phyloP scores from a whole-genome alignment of 768 basidiomycete genomes.

The Clathrus columnatus region DNA sequence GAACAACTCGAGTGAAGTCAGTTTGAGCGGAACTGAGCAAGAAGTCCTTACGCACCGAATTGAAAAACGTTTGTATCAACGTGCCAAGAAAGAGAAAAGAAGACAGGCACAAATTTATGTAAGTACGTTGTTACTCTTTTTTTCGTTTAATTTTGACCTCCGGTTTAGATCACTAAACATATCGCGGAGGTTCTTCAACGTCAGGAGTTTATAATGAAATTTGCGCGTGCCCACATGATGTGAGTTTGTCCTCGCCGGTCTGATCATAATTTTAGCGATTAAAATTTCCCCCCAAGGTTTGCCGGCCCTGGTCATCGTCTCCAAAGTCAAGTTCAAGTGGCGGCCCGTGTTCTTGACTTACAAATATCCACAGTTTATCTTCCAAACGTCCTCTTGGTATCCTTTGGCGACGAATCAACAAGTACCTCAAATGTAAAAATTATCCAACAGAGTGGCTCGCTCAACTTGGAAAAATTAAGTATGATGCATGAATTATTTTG shows the following conservation, averaged over 20 bases:
- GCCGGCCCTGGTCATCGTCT: slow-evolving; percentile 39
- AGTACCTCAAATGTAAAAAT: slow-evolving; percentile 77
- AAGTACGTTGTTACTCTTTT: slow-evolving; percentile 19
- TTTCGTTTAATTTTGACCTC: not conserved
- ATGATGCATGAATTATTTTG: slow-evolving; percentile 67
- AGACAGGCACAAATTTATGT: slow-evolving; percentile 74
- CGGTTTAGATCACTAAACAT: slow-evolving; percentile 63
- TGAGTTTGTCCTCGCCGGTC: slow-evolving; percentile 11
- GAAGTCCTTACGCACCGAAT: not conserved
- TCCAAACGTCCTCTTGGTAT: slow-evolving; percentile 57
- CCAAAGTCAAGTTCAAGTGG: slow-evolving; percentile 37
- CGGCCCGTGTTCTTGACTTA: slow-evolving; percentile 37
- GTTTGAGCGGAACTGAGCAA: slow-evolving; percentile 22
- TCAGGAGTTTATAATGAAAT: slow-evolving; percentile 38
- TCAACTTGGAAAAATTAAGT: slow-evolving; percentile 71
- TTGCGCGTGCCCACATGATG: slow-evolving; percentile 38
- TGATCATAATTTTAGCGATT: not conserved
- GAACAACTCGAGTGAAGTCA: slow-evolving; percentile 17
- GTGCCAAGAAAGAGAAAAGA: slow-evolving; percentile 41
- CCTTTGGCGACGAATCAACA: slow-evolving; percentile 73
- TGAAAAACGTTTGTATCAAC: slow-evolving; percentile 19
- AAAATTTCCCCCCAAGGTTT: slow-evolving; percentile 22
- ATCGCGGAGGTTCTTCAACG: slow-evolving; percentile 52
- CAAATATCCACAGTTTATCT: slow-evolving; percentile 29
- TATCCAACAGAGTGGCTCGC: slow-evolving; percentile 58